Conservation (phyloP, 2,329 filamentous ascomycete species). For the Curvularia lunata region DNA sequence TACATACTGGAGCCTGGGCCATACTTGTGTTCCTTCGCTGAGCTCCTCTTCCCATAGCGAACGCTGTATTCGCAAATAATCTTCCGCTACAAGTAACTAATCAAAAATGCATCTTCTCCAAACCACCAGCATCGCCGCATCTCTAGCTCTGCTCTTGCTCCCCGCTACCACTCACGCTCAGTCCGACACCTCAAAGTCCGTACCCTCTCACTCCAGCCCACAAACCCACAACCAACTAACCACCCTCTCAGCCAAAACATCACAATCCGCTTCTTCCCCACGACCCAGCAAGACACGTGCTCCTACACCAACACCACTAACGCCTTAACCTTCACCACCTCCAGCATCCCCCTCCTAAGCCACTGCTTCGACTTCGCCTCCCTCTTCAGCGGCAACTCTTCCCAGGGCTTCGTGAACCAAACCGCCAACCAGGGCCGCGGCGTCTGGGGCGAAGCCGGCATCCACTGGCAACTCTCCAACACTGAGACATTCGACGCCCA, state of each 20-base stretch:
- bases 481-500: not conserved
- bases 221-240: not conserved
- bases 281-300: not conserved
- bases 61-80: not conserved
- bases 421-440: not conserved
- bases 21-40: not conserved
- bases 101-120: not conserved
- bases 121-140: not conserved
- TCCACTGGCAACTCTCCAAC: conserved; percentile 6
- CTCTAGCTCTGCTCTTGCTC: not conserved
- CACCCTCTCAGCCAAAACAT: not conserved
- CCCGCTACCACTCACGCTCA: not conserved
- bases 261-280: conserved; percentile 1
- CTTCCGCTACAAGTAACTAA: not conserved
- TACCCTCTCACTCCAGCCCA: not conserved
- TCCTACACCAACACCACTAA: not conserved
- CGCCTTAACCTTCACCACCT: conserved; percentile 4
- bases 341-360: not conserved
- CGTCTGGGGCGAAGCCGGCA: not conserved
- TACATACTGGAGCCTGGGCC: not conserved
- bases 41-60: not conserved
- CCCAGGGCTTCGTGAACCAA: conserved; percentile 5
- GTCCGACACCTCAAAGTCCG: not conserved
- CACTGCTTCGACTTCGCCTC: not conserved
- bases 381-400: conserved; percentile 1